Evolutionary conservation across 2,329 filamentous ascomycete species (phyloP).

Genomic region (Volutella citrinella): DNA sequence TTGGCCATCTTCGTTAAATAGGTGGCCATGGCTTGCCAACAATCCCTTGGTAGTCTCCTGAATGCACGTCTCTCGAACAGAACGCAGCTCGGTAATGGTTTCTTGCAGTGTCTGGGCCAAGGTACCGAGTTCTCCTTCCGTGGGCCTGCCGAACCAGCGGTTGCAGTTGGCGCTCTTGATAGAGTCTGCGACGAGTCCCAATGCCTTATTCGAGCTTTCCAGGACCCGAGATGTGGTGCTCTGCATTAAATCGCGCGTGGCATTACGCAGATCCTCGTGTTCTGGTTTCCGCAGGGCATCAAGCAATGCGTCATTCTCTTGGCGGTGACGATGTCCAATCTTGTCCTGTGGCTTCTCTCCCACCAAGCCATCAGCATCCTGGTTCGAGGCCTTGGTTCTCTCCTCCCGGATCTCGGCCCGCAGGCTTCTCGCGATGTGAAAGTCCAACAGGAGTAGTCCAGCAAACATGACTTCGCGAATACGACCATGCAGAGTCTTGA

Average conservation of each 20-base stretch:
- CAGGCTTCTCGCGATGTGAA: slow-evolving; percentile 35
- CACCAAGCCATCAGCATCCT: neutral
- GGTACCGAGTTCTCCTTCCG: slow-evolving; percentile 18
- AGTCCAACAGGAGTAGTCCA: slow-evolving; percentile 37
- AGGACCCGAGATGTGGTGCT: slow-evolving; percentile 27
- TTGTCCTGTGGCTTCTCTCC: slow-evolving; percentile 12
- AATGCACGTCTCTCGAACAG: slow-evolving; percentile 23
- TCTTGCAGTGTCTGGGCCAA: slow-evolving; percentile 16
- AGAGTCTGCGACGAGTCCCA: slow-evolving; percentile 21
- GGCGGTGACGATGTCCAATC: slow-evolving; percentile 24
- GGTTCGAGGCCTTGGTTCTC: neutral
- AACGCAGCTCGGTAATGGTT: slow-evolving; percentile 24
- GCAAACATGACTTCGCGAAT: slow-evolving; percentile 34
- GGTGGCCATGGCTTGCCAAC: slow-evolving; percentile 34
- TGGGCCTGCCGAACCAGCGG: slow-evolving; percentile 26
- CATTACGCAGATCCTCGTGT: slow-evolving; percentile 25
- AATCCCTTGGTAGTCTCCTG: slow-evolving; percentile 38
- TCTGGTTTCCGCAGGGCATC: slow-evolving; percentile 38
- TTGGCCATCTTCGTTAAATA: slow-evolving; percentile 40
- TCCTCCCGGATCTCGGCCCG: slow-evolving; percentile 19
- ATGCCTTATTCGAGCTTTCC: slow-evolving; percentile 17
- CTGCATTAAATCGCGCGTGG: slow-evolving; percentile 31
- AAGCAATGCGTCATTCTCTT: slow-evolving; percentile 32
- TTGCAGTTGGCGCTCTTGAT: slow-evolving; percentile 27
- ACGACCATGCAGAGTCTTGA: slow-evolving; percentile 33